Conservation (phyloP, 106 monocot genomes). For the Allium sativum region DNA sequence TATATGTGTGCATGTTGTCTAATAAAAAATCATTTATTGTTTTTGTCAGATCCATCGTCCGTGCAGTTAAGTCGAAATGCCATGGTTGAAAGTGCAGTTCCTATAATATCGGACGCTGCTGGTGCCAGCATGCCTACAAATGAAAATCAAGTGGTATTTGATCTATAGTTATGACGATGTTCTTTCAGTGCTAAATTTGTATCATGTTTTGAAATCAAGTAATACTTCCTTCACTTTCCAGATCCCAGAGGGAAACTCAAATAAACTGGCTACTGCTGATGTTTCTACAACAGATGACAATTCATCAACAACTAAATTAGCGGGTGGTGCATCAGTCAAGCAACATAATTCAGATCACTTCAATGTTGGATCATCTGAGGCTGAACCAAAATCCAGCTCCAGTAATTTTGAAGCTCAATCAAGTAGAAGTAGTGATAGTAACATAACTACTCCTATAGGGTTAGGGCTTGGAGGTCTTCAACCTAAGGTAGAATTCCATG, state of each 20-base stretch:
- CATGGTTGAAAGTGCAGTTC: neutral
- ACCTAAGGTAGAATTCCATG: conserved; percentile 38
- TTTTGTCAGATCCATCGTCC: neutral
- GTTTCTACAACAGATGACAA: conserved; percentile 2
- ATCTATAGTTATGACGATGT: too few species aligned
- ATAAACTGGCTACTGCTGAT: neutral
- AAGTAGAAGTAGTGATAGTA: conserved; percentile 14
- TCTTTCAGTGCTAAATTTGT: too few species aligned
- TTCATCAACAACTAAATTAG: conserved; percentile 8
- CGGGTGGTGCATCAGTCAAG: neutral
- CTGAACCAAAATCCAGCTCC: conserved; percentile 4
- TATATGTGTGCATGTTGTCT: too few species aligned
- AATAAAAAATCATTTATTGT: too few species aligned
- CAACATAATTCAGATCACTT: neutral
- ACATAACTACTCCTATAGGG: conserved; percentile 39
- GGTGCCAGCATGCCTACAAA: neutral
- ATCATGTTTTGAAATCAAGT: neutral
- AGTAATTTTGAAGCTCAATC: conserved; percentile 6
- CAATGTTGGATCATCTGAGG: neutral
- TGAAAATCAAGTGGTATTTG: conserved; percentile 14
- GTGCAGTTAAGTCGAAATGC: neutral
- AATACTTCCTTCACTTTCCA: conserved; percentile 11
- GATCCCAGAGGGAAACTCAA: conserved; percentile 8
- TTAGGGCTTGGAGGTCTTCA: conserved; percentile 65
- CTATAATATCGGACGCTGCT: neutral